Conservation (phyloP, 2,329 filamentous ascomycete genomes). For the Meredithiella fracta region DNA sequence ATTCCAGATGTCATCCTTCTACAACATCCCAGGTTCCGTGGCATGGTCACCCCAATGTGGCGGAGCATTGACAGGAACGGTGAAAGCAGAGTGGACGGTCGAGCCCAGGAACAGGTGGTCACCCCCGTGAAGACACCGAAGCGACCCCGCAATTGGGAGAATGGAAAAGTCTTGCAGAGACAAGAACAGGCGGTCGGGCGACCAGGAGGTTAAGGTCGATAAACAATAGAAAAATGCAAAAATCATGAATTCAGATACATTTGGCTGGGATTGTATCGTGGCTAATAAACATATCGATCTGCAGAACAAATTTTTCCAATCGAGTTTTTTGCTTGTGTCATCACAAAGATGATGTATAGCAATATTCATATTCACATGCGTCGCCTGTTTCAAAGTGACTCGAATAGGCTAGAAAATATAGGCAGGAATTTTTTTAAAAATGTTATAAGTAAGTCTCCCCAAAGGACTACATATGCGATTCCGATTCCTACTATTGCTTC, state of each 20-base stretch:
- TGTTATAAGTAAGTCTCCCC: too few relatives aligned
- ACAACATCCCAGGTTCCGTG: not conserved
- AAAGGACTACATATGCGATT: not conserved
- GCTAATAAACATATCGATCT: not conserved
- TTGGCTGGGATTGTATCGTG: too few relatives aligned
- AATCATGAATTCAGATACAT: too few relatives aligned
- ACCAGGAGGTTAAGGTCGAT: too few relatives aligned
- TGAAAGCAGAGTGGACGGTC: not conserved
- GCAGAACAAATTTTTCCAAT: not conserved
- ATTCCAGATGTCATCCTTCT: not conserved
- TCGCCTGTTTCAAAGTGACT: not conserved
- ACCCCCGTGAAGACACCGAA: not conserved
- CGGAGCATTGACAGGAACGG: not conserved
- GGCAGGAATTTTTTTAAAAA: not conserved
- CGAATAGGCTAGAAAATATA: not conserved
- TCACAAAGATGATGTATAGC: not conserved
- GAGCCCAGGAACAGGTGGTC: not conserved
- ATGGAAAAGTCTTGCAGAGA: not conserved
- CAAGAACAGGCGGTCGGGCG: not conserved
- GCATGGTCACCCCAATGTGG: not conserved
- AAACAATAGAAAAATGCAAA: not conserved
- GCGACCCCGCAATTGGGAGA: not conserved
- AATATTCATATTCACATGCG: not conserved
- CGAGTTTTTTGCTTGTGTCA: not conserved
- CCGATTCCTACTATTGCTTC: not conserved